phyloP scores from a whole-genome alignment of 345 rosid genomes.

The Corymbia maculata region DNA sequence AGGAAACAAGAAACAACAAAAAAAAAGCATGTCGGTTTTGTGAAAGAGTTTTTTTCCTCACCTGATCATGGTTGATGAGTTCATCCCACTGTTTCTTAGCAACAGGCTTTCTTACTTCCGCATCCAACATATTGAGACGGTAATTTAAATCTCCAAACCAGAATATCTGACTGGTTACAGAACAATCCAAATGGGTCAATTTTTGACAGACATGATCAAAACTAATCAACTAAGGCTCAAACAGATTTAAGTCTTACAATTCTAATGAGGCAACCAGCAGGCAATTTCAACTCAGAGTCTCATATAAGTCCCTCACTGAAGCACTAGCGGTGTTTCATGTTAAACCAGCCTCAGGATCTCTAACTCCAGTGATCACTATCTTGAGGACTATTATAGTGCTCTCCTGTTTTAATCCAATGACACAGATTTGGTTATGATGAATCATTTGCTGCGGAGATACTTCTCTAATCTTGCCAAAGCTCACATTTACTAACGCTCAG shows the following conservation, averaged over 20 bases:
- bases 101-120: constrained; percentile 70
- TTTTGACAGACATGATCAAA: neutral
- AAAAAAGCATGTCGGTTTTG: neutral
- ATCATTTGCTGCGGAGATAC: neutral
- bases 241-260: neutral
- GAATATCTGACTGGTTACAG: constrained; percentile 66
- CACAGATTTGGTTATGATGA: neutral
- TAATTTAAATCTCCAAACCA: constrained; percentile 99
- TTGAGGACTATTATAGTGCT: neutral
- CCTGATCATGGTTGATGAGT: constrained; percentile 77
- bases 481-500: neutral
- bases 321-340: neutral
- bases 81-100: constrained; percentile 70
- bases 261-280: neutral
- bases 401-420: neutral
- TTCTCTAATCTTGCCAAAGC: neutral
- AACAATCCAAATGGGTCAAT: constrained; percentile 1
- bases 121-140: constrained; percentile 69
- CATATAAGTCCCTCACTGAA: neutral
- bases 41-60: constrained; percentile 3
- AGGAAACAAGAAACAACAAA: neutral
- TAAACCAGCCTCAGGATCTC: neutral
- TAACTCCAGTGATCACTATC: neutral
- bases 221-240: neutral
- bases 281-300: neutral